phyloP scores from a whole-genome alignment of 2,329 filamentous ascomycete species.

The Triangularia setosa region DNA sequence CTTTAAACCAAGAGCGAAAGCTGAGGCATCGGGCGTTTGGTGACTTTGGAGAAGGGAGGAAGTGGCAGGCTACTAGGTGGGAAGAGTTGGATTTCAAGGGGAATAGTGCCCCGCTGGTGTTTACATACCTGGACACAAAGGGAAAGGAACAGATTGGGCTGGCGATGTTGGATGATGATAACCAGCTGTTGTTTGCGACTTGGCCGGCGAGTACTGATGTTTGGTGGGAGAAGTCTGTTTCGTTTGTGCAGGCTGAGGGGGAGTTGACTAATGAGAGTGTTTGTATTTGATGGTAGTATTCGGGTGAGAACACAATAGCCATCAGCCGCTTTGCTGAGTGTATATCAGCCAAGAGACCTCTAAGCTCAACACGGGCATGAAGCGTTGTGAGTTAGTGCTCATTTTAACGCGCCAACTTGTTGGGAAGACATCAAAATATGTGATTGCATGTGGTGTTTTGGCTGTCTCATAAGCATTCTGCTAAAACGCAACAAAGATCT shows the following conservation, averaged over 20 bases:
- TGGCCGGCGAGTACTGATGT: not conserved
- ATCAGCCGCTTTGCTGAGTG: too few relatives aligned
- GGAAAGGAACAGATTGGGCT: not conserved
- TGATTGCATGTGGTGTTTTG: too few relatives aligned
- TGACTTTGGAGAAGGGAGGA: not conserved
- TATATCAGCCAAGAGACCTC: too few relatives aligned
- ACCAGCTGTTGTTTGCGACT: slow-evolving; percentile 3
- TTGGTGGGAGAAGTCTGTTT: not conserved
- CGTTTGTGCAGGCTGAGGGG: not conserved
- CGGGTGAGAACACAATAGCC: too few relatives aligned
- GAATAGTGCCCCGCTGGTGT: slow-evolving; percentile 8
- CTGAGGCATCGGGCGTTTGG: slow-evolving; percentile 1
- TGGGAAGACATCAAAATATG: too few relatives aligned
- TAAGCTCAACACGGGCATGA: too few relatives aligned
- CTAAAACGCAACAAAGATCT: too few relatives aligned
- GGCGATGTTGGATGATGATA: slow-evolving; percentile 5
- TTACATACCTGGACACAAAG: not conserved
- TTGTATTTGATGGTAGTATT: not conserved
- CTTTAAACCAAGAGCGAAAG: not conserved
- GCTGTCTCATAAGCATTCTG: too few relatives aligned
- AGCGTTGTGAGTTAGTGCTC: too few relatives aligned
- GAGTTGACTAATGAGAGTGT: not conserved
- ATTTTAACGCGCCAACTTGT: too few relatives aligned
- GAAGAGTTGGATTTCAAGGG: not conserved
- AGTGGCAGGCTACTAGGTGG: slow-evolving; percentile 1